These are phyloP conservation scores for Leonotis leonurus DNA, from an alignment of 257 asterid species.

Conservation along the genomic window DNA sequence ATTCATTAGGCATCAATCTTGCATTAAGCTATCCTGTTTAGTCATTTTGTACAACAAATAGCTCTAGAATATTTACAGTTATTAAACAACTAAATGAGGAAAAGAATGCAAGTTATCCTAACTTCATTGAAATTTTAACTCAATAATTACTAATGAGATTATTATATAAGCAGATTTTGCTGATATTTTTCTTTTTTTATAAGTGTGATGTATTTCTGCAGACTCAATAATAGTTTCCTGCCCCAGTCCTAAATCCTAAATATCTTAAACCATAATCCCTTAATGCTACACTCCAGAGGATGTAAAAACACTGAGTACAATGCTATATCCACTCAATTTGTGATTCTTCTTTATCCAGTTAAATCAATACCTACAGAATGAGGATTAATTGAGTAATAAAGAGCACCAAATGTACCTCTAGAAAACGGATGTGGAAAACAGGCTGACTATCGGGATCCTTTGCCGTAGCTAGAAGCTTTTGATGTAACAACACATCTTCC, in stretches of 20 bases:
- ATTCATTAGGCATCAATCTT: not conserved
- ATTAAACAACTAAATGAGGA: not conserved
- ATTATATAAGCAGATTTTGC: too few species aligned
- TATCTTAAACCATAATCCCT: not conserved
- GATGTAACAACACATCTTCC: slow-evolving; percentile 87
- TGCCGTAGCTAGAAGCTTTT: slow-evolving; percentile 66
- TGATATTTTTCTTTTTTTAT: too few species aligned
- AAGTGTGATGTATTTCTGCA: too few species aligned
- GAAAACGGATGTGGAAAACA: slow-evolving; percentile 60
- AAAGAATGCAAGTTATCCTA: not conserved
- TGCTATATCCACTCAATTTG: slow-evolving; percentile 4
- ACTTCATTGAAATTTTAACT: not conserved
- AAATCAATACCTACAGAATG: not conserved
- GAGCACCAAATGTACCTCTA: slow-evolving; percentile 65
- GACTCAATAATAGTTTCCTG: too few species aligned
- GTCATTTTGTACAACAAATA: too few species aligned
- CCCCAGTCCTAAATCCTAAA: slow-evolving; percentile 1
- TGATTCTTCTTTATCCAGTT: not conserved
- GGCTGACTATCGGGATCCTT: slow-evolving; percentile 73
- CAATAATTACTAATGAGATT: too few species aligned
- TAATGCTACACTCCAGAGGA: not conserved
- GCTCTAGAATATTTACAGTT: not conserved
- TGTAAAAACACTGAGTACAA: not conserved
- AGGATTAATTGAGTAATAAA: slow-evolving; percentile 2
- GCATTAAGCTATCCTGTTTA: too few species aligned